A percentile compares a stretch with the other conserved stretches of the same genome.
These are phyloP conservation scores for Suzukiozyma palmioleophila DNA, from an alignment of 1,139 yeast species.

Conservation along the genomic window DNA sequence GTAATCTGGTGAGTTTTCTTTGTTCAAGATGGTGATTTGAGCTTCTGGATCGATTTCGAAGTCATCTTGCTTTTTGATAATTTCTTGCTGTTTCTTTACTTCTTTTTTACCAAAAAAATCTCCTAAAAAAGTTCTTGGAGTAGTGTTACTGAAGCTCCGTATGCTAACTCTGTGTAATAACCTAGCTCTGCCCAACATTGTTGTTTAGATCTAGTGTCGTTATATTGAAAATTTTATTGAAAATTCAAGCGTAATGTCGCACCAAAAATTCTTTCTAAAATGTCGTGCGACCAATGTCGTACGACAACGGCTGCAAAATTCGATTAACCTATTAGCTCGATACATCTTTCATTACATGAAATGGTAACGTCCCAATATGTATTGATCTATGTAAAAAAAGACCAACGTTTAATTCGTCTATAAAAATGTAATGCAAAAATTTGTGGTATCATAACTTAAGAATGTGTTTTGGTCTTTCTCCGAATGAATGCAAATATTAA, in stretches of 20 bases:
- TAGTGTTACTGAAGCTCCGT: slow-evolving; percentile 9
- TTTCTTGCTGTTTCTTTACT: slow-evolving; percentile 21
- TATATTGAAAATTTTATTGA: slow-evolving; percentile 1
- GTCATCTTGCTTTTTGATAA: slow-evolving; percentile 39
- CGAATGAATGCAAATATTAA: slow-evolving; percentile 12
- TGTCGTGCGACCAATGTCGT: background rate
- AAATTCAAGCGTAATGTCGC: slow-evolving; percentile 1
- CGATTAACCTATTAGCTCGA: too few species aligned
- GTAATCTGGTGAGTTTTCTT: slow-evolving; percentile 31
- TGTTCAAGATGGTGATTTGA: slow-evolving; percentile 34
- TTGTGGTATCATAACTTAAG: background rate
- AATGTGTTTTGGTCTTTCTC: slow-evolving; percentile 8
- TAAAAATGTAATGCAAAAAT: too few species aligned
- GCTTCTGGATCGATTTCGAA: slow-evolving; percentile 30
- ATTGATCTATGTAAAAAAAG: too few species aligned
- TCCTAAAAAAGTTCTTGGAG: slow-evolving; percentile 13
- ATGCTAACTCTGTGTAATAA: slow-evolving; percentile 2
- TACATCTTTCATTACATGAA: too few species aligned
- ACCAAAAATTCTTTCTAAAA: background rate
- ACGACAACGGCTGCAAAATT: background rate
- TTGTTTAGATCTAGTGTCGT: background rate
- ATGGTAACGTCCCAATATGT: too few species aligned
- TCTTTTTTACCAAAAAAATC: slow-evolving; percentile 19
- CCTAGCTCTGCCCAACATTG: slow-evolving; percentile 2
- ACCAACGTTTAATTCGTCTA: too few species aligned